These are phyloP conservation scores for Lichtheimia ornata DNA, from an alignment of 371 early-diverging fungal species.

Conservation along the genomic window DNA sequence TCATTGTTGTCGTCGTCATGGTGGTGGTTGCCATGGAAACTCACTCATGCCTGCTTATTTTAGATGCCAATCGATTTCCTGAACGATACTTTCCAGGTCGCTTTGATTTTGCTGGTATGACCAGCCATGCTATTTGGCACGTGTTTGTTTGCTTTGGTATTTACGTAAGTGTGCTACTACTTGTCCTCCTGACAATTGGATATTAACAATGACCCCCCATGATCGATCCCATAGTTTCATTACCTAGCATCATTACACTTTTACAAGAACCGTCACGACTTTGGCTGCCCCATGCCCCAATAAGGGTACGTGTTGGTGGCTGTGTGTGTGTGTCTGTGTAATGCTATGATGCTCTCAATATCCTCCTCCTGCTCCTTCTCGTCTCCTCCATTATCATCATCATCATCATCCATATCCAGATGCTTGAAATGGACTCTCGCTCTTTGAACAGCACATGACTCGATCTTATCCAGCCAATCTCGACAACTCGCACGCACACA, in stretches of 20 bases:
- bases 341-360: no score
- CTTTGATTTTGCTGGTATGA: slow-evolving; percentile 71
- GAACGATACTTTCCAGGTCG: slow-evolving; percentile 74
- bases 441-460: no score
- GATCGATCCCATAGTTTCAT: slow-evolving; percentile 38
- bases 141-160: slow-evolving; percentile 69
- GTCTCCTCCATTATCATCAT: no score
- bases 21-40: no score
- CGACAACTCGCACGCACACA: no score
- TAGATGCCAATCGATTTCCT: slow-evolving; percentile 66
- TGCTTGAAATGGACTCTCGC: no score
- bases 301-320: no score
- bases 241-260: slow-evolving; percentile 54
- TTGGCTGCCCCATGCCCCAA: slow-evolving; percentile 27
- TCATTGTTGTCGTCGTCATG: background rate
- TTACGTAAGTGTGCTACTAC: slow-evolving; percentile 31
- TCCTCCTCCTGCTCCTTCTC: no score
- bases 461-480: no score
- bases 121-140: slow-evolving; percentile 84
- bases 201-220: background rate
- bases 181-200: background rate
- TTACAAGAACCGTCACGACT: slow-evolving; percentile 42
- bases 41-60: no score
- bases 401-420: no score
- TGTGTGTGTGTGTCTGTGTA: no score